Evolutionary conservation across 208 protist genomes (phyloP), one percentile per base, ranked within the genome.

Genomic region (Plasmodiophora brassicae): DNA sequence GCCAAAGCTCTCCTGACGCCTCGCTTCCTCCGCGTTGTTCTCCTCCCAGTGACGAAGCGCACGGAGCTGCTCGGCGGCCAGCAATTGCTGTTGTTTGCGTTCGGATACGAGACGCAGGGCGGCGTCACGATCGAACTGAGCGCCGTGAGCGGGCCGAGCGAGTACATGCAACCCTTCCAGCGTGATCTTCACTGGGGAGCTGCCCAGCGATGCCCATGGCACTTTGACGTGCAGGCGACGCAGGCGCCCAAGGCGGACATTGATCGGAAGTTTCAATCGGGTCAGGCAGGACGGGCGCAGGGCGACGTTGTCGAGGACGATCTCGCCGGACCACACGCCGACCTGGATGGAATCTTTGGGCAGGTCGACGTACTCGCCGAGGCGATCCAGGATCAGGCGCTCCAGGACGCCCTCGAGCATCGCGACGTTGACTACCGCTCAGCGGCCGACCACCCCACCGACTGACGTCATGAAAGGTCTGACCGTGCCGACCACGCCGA

Each of bases 331-430:
- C 65, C 65, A 78, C 20, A 78, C n/a, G 14, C 65, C 65, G 41
- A 78, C n/a, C 5, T 78, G 65, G n/a, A 78, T 78, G 5, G 65
- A 78, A 32, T 78, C 65, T 32, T 78, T 78, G 5, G 65, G 65
- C 5, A 78, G n/a, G 41, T 78, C 65, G 10, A 78, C 65, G 41
- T 78, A 78, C n/a, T 78, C 65, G 20, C 65, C 65, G 5, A 78
- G 65, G 5, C 65, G 65, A 32, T 78, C 65, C n/a, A 78, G 5
- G 10, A 78, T 8, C 5, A 78, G 65, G 5, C 65, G 65, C n/a
- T 78, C 65, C 5, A 78, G 65, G n/a, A 78, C n/a, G 65, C 65
- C 65, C 41, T 78, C 65, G 41, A 78, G 65, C 65, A 78, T 78
- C n/a, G n/a, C n/a, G n/a, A n/a, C n/a, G n/a, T n/a, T n/a, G n/a